Percentiles rank a stretch among this genome's conserved stretches.
Evolutionary conservation across 306 rosid species (phyloP).

Genomic region (Pachyrhizus erosus): DNA sequence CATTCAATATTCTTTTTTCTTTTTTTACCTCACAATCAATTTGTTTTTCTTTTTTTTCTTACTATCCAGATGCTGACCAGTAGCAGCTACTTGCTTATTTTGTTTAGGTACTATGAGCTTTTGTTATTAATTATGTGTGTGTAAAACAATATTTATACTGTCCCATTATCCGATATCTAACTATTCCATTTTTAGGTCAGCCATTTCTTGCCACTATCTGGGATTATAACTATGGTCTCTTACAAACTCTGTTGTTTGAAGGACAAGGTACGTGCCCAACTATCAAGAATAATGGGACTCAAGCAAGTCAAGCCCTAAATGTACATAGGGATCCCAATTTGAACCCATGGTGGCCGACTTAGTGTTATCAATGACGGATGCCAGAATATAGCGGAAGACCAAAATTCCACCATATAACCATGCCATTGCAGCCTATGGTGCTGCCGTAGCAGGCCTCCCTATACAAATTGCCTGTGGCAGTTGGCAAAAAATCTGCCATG

Average conservation of each 20-base stretch:
- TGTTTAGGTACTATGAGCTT: background rate
- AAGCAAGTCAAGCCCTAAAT: background rate
- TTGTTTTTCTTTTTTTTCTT: background rate
- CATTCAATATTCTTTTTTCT: background rate
- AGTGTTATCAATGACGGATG: too few species aligned
- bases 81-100: background rate
- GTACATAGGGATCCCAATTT: background rate
- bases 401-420: too few species aligned
- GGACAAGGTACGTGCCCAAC: background rate
- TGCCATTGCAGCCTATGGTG: too few species aligned
- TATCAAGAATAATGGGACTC: constrained; percentile 1
- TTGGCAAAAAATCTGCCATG: too few species aligned
- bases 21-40: background rate
- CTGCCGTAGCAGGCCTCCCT: too few species aligned
- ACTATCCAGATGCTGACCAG: background rate
- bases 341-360: background rate
- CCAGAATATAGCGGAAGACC: too few species aligned
- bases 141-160: too few species aligned
- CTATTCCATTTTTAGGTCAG: too few species aligned
- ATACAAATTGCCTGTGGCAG: too few species aligned
- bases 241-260: background rate
- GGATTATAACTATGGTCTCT: background rate
- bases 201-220: too few species aligned
- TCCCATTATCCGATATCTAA: too few species aligned
- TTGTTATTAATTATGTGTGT: background rate